A percentile compares a stretch with the other conserved stretches of the same genome.
These are phyloP conservation scores for Aspergillus novofumigatus DNA, from an alignment of 2,329 filamentous ascomycete species.

Conservation along the genomic window DNA sequence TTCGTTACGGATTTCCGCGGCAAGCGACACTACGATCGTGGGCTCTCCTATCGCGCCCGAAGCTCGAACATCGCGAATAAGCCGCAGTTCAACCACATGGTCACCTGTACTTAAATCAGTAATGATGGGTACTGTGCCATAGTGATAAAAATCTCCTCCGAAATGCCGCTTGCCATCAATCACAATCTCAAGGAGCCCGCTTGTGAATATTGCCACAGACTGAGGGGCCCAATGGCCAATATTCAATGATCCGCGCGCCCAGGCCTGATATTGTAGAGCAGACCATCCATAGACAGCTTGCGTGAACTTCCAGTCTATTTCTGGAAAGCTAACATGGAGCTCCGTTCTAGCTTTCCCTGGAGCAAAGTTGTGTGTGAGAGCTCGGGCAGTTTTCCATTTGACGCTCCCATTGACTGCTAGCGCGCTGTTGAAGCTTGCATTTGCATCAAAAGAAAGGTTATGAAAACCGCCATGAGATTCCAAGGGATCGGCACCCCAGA, in stretches of 20 bases:
- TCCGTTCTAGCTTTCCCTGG: conserved; percentile 31
- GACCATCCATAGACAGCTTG: conserved; percentile 57
- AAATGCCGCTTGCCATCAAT: conserved; percentile 51
- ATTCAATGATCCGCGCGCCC: conserved; percentile 50
- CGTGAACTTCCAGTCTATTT: conserved; percentile 52
- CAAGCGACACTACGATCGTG: conserved; percentile 40
- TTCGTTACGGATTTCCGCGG: conserved; percentile 24
- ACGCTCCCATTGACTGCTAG: conserved; percentile 49
- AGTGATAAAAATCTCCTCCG: conserved; percentile 56
- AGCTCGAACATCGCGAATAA: conserved; percentile 54
- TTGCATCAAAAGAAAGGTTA: conserved; percentile 40
- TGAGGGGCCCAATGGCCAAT: conserved; percentile 31
- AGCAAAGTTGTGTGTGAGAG: conserved; percentile 25
- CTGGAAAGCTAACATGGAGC: conserved; percentile 45
- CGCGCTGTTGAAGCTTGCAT: conserved; percentile 47
- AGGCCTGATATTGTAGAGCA: conserved; percentile 56
- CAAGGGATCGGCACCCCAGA: conserved; percentile 57
- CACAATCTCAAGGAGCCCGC: conserved; percentile 51
- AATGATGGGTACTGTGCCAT: conserved; percentile 47
- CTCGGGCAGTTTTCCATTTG: conserved; percentile 43
- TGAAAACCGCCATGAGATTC: conserved; percentile 52
- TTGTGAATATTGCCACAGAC: conserved; percentile 42
- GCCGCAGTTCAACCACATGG: conserved; percentile 50
- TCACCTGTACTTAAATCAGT: conserved; percentile 47
- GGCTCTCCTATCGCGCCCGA: conserved; percentile 51